phyloP scores from a whole-genome alignment of 2,329 filamentous ascomycete species.

The Phyllosticta paracitricarpa region DNA sequence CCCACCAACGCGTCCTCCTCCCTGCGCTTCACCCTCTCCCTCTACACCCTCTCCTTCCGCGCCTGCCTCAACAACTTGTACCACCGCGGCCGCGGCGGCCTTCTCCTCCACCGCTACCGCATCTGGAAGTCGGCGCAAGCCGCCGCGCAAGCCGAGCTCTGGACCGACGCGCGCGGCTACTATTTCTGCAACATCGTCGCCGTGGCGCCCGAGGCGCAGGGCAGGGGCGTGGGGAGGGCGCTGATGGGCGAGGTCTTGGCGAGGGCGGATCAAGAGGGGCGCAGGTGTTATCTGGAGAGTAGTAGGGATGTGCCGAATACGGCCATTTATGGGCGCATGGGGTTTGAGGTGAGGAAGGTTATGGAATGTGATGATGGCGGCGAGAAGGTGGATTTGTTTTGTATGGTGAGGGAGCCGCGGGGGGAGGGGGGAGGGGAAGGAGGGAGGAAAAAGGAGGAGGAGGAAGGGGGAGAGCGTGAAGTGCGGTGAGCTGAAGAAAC shows the following conservation, averaged over 20 bases:
- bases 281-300: constrained; percentile 61
- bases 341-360: constrained; percentile 54
- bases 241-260: constrained; percentile 55
- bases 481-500: no score
- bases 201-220: constrained; percentile 54
- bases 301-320: constrained; percentile 59
- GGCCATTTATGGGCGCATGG: constrained; percentile 59
- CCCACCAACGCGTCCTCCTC: constrained; percentile 44
- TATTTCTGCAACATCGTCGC: constrained; percentile 72
- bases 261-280: constrained; percentile 53
- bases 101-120: constrained; percentile 58
- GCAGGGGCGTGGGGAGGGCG: constrained; percentile 54
- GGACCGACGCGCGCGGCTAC: constrained; percentile 57
- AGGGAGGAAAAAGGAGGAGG: not conserved
- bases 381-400: constrained; percentile 37
- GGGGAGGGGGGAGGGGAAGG: not conserved
- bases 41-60: constrained; percentile 55
- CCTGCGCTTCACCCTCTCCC: constrained; percentile 50
- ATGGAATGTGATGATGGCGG: constrained; percentile 58
- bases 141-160: constrained; percentile 50
- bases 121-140: constrained; percentile 62
- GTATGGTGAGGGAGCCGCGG: constrained; percentile 34
- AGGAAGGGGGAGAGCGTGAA: not conserved
- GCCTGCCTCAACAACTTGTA: constrained; percentile 59
- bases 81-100: constrained; percentile 54